These are phyloP conservation scores for Citrus cavaleriei DNA, from an alignment of 345 rosid genomes.

Conservation along the genomic window DNA sequence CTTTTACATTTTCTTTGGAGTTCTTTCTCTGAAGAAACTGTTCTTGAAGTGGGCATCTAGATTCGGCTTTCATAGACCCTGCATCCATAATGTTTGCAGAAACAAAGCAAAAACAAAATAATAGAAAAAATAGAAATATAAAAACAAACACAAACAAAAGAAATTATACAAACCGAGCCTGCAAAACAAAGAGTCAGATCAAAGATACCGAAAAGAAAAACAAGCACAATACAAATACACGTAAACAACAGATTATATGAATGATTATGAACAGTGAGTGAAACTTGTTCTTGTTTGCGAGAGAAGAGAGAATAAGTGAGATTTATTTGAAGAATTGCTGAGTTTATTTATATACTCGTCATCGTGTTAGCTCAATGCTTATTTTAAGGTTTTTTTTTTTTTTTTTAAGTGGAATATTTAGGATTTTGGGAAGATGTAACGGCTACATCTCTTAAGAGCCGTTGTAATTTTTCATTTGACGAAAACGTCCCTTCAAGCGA, in stretches of 20 bases:
- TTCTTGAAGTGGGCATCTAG: slow-evolving; percentile 46
- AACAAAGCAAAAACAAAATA: background rate
- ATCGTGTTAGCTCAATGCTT: background rate
- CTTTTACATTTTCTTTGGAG: slow-evolving; percentile 41
- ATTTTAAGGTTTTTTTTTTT: background rate
- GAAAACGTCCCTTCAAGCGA: background rate
- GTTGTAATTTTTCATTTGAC: slow-evolving; percentile 15
- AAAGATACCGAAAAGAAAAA: background rate
- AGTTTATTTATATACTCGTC: background rate
- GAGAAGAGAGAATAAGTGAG: background rate
- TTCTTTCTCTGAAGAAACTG: slow-evolving; percentile 34
- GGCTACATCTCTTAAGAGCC: slow-evolving; percentile 13
- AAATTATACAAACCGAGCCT: background rate
- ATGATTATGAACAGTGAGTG: background rate
- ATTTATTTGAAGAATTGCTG: background rate
- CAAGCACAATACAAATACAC: background rate
- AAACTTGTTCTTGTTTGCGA: background rate
- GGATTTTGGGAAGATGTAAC: slow-evolving; percentile 4
- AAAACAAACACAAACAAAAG: background rate
- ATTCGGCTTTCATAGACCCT: slow-evolving; percentile 23
- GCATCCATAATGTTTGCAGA: slow-evolving; percentile 20
- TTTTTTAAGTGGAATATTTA: no score
- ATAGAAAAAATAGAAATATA: background rate
- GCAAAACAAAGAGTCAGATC: slow-evolving; percentile 3
- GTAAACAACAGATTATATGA: background rate